A percentile compares a stretch with the other conserved stretches of the same genome.
phyloP scores from a whole-genome alignment of 116 monocot genomes.

The Papilionanthe hybrid region DNA sequence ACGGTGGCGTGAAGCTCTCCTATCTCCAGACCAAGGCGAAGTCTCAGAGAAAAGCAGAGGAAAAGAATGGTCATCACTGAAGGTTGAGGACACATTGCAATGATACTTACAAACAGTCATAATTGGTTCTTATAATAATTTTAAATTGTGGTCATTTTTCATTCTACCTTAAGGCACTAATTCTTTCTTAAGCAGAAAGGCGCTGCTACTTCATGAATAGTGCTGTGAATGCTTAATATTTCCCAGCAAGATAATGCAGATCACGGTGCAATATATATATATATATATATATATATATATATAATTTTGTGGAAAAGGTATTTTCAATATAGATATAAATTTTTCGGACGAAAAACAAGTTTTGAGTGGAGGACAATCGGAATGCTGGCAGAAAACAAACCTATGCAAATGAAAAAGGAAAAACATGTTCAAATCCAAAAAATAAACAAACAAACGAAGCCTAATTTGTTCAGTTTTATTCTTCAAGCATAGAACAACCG shows the following conservation, averaged over 20 bases:
- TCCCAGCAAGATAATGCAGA: too few relatives aligned
- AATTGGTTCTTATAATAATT: too few relatives aligned
- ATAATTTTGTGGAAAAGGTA: too few relatives aligned
- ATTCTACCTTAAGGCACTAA: too few relatives aligned
- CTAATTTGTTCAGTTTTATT: not conserved
- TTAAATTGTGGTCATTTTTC: too few relatives aligned
- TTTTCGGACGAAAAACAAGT: not conserved
- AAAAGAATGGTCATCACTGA: not conserved
- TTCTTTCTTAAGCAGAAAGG: too few relatives aligned
- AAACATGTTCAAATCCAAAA: not conserved
- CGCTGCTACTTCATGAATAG: too few relatives aligned
- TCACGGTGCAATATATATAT: too few relatives aligned
- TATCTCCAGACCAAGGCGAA: slow-evolving; percentile 25
- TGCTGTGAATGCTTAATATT: too few relatives aligned
- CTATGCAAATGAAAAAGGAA: not conserved
- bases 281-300: too few relatives aligned
- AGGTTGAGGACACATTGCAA: not conserved
- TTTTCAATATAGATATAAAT: too few relatives aligned
- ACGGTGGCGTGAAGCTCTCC: slow-evolving; percentile 54
- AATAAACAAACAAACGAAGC: not conserved
- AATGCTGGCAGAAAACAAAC: not conserved
- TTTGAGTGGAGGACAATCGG: not conserved
- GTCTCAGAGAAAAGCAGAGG: not conserved
- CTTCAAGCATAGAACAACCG: not conserved
- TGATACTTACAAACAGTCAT: not conserved